Percentiles rank a stretch among this genome's conserved stretches.
phyloP scores from a whole-genome alignment of 108 stramenopile genomes.

The Nitzschia sp. region DNA sequence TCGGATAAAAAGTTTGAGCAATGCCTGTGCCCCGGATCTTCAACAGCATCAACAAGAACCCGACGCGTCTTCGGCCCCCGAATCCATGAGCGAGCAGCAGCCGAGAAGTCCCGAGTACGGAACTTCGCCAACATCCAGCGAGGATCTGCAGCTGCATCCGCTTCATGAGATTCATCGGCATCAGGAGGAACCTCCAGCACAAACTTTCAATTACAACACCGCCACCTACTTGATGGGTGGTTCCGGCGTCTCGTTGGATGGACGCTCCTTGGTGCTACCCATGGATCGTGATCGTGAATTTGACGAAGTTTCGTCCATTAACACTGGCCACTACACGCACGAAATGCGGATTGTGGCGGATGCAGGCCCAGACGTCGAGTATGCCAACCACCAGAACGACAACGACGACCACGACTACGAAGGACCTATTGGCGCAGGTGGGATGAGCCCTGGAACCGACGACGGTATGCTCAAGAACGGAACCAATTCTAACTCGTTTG shows the following conservation, averaged over 20 bases:
- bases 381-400: not conserved
- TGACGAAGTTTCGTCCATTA: slow-evolving; percentile 36
- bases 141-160: too few species aligned
- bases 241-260: slow-evolving; percentile 30
- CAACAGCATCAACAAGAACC: too few species aligned
- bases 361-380: not conserved
- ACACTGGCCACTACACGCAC: slow-evolving; percentile 11
- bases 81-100: too few species aligned
- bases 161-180: too few species aligned
- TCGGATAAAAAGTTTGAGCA: too few species aligned
- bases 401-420: not conserved
- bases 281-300: slow-evolving; percentile 21
- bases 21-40: too few species aligned
- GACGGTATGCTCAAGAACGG: not conserved
- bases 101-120: too few species aligned
- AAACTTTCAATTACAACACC: too few species aligned
- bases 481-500: not conserved
- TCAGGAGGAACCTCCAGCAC: too few species aligned
- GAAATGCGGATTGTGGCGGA: slow-evolving; percentile 8
- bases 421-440: not conserved
- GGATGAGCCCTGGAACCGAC: not conserved
- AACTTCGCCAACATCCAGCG: too few species aligned
- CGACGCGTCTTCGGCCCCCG: too few species aligned
- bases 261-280: slow-evolving; percentile 30
- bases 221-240: not conserved